Conservation (phyloP, 2,329 filamentous ascomycete genomes). For the Aspergillus luchuensis region DNA sequence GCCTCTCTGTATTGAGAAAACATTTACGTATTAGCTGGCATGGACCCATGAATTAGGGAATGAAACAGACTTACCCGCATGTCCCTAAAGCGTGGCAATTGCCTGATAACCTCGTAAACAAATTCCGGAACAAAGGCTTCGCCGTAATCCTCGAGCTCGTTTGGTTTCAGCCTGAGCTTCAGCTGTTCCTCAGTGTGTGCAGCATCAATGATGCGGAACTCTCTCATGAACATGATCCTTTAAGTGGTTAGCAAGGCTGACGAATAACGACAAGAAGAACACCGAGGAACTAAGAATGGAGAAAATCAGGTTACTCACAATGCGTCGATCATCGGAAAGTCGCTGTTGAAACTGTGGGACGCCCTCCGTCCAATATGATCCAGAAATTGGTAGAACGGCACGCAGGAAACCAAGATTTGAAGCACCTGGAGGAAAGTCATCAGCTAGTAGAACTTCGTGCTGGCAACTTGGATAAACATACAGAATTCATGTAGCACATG, state of each 20-base stretch:
- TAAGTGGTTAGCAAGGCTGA: conserved; percentile 12
- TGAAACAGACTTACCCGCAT: conserved; percentile 70
- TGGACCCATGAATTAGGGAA: neutral
- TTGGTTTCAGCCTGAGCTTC: conserved; percentile 71
- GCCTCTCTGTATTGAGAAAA: conserved; percentile 62
- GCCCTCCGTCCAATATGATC: conserved; percentile 82
- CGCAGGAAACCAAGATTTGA: conserved; percentile 91
- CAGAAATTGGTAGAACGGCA: conserved; percentile 91
- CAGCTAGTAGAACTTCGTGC: conserved; percentile 37
- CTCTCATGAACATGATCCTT: conserved; percentile 93
- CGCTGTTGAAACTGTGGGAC: conserved; percentile 88
- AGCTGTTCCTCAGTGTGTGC: conserved; percentile 73
- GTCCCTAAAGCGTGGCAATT: conserved; percentile 81
- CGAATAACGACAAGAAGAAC: neutral
- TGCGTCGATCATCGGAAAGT: conserved; percentile 89
- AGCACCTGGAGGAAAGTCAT: conserved; percentile 64
- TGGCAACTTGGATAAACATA: conserved; percentile 52
- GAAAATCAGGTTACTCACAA: conserved; percentile 62
- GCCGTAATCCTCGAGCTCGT: conserved; percentile 85
- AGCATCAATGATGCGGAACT: conserved; percentile 85
- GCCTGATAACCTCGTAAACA: conserved; percentile 89
- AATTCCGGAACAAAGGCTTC: conserved; percentile 92
- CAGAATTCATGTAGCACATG: conserved; percentile 99
- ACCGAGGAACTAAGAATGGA: neutral
- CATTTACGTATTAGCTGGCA: conserved; percentile 1